Percentiles rank a stretch among this genome's conserved stretches.
These are phyloP conservation scores for Melastoma malabathricum DNA, from an alignment of 345 rosid species.

Conservation along the genomic window DNA sequence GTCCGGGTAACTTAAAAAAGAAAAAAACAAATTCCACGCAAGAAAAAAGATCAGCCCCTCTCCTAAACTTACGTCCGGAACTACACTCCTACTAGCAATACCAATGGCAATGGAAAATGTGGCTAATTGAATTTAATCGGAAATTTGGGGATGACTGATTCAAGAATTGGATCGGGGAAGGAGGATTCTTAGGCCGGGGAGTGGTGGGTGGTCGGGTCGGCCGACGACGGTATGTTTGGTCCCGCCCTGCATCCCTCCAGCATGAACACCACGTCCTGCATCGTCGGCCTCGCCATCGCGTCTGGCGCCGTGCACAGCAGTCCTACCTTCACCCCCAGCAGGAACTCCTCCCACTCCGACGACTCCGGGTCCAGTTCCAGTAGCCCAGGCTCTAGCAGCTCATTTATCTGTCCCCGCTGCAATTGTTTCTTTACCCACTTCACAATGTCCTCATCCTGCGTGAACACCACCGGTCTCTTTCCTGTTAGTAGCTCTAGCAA, in stretches of 20 bases:
- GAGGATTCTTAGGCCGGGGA: constrained; percentile 67
- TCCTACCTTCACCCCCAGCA: constrained; percentile 89
- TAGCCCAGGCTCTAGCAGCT: constrained; percentile 77
- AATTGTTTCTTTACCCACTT: constrained; percentile 97
- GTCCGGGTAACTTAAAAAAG: background rate
- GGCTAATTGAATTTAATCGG: no score
- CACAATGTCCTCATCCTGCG: constrained; percentile 86
- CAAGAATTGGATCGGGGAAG: no score
- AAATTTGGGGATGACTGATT: no score
- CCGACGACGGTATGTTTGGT: constrained; percentile 69
- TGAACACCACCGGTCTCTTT: constrained; percentile 85
- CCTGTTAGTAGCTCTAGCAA: constrained; percentile 78
- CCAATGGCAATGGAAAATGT: no score
- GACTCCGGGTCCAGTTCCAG: constrained; percentile 92
- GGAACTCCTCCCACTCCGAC: constrained; percentile 97
- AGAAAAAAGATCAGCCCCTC: no score
- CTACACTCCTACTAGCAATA: no score
- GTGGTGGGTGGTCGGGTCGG: constrained; percentile 71
- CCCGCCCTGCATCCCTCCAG: constrained; percentile 96
- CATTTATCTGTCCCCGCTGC: constrained; percentile 73
- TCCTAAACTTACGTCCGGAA: no score
- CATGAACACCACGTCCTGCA: constrained; percentile 92
- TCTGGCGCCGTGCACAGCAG: constrained; percentile 79
- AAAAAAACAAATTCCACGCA: background rate
- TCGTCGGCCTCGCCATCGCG: constrained; percentile 75